phyloP scores from a whole-genome alignment of 2,329 filamentous ascomycete species.

The Penicillium sp. region DNA sequence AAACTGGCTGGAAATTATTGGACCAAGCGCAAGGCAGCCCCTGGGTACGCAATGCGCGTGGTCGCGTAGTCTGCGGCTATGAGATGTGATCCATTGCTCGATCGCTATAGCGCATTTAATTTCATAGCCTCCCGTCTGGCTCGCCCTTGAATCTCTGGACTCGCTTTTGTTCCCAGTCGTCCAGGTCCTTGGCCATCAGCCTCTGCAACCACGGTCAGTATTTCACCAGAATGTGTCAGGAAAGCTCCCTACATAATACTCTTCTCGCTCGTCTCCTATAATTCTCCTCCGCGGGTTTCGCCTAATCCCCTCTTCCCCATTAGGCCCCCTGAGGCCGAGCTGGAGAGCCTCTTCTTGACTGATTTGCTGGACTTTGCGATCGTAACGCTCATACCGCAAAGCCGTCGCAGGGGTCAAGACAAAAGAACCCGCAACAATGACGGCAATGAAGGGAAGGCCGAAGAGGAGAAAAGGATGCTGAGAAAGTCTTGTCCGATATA shows the following conservation, averaged over 20 bases:
- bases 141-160: constrained; percentile 87
- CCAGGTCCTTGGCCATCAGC: constrained; percentile 80
- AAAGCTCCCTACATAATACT: constrained; percentile 42
- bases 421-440: constrained; percentile 90
- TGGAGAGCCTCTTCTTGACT: constrained; percentile 81
- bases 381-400: constrained; percentile 86
- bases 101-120: background rate
- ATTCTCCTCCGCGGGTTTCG: constrained; percentile 43
- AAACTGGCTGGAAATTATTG: background rate
- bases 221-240: background rate
- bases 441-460: constrained; percentile 82
- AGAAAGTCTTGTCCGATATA: constrained; percentile 69
- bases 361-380: constrained; percentile 80
- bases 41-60: background rate
- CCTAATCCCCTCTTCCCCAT: constrained; percentile 72
- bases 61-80: background rate
- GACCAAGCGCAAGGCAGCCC: background rate
- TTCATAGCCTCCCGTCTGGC: constrained; percentile 71
- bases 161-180: constrained; percentile 95
- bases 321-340: constrained; percentile 60
- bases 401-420: constrained; percentile 91
- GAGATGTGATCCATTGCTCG: background rate
- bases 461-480: constrained; percentile 87
- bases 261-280: constrained; percentile 42
- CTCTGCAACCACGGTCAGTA: constrained; percentile 48